phyloP scores from a whole-genome alignment of 495 filamentous ascomycete species.

The Neurospora sp. region DNA sequence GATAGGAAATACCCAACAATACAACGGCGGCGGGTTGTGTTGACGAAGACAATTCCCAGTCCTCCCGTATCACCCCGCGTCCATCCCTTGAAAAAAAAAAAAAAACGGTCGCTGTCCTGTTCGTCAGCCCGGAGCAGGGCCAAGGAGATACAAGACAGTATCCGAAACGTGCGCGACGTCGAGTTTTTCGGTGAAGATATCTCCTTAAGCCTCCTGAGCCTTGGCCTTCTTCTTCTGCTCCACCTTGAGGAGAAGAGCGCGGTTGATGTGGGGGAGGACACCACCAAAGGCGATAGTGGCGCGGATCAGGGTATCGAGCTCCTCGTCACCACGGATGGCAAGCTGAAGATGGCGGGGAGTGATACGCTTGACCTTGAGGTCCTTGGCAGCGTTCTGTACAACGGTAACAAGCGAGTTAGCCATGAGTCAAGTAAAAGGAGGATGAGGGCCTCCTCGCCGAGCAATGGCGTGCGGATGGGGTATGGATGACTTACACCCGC shows the following conservation, averaged over 20 bases:
- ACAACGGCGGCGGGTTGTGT: neutral
- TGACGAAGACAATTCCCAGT: neutral
- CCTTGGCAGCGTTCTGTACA: slow-evolving; percentile 82
- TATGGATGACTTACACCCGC: slow-evolving; percentile 55
- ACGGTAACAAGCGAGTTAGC: neutral
- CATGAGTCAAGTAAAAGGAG: neutral
- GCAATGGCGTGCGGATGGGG: slow-evolving; percentile 2
- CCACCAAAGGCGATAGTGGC: slow-evolving; percentile 97
- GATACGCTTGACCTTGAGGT: slow-evolving; percentile 99
- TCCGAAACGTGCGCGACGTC: neutral
- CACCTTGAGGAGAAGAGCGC: slow-evolving; percentile 92
- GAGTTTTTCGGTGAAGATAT: neutral
- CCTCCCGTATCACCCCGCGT: neutral
- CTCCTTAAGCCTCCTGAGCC: slow-evolving; percentile 44
- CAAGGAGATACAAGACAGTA: neutral
- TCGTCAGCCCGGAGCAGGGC: neutral
- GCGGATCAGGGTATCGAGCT: slow-evolving; percentile 92
- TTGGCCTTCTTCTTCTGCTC: slow-evolving; percentile 98
- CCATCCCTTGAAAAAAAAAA: neutral
- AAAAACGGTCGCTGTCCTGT: neutral
- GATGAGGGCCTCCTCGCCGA: neutral
- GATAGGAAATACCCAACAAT: neutral
- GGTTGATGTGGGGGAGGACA: slow-evolving; percentile 98
- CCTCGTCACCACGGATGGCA: slow-evolving; percentile 96
- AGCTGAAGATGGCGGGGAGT: slow-evolving; percentile 96